Evolutionary conservation across 306 rosid species (phyloP).

Genomic region (Prunus mira): DNA sequence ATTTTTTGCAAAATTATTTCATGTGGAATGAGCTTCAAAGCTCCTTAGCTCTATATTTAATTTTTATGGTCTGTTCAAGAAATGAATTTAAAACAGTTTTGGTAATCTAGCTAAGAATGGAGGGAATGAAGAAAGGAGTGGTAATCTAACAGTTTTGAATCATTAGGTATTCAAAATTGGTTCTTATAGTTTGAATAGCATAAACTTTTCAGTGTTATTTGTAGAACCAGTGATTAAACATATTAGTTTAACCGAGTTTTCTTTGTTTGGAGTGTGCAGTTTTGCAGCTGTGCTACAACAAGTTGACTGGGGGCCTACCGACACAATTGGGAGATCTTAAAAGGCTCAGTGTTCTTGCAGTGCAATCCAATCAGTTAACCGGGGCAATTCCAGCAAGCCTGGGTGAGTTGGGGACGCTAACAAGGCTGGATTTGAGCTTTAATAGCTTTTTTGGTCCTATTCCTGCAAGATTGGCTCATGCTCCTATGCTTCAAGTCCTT

Average conservation of each 20-base stretch:
- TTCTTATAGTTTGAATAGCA: not conserved
- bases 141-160: not conserved
- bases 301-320: constrained; percentile 71
- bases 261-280: constrained; percentile 41
- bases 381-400: constrained; percentile 91
- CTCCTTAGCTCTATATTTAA: not conserved
- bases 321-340: constrained; percentile 51
- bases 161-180: not conserved
- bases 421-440: constrained; percentile 76
- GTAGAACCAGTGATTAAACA: not conserved
- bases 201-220: not conserved
- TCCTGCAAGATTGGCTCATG: constrained; percentile 61
- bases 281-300: constrained; percentile 86
- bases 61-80: not conserved
- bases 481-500: constrained; percentile 53
- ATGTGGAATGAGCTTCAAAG: not conserved
- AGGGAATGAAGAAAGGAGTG: not conserved
- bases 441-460: constrained; percentile 71
- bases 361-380: constrained; percentile 66
- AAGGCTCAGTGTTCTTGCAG: constrained; percentile 62
- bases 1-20: not conserved
- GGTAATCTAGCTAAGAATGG: not conserved
- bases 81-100: not conserved
- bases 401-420: constrained; percentile 49
- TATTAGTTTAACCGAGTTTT: not conserved